Conservation (phyloP, 805 yeast species). For the Candida pseudoglaebosa region DNA sequence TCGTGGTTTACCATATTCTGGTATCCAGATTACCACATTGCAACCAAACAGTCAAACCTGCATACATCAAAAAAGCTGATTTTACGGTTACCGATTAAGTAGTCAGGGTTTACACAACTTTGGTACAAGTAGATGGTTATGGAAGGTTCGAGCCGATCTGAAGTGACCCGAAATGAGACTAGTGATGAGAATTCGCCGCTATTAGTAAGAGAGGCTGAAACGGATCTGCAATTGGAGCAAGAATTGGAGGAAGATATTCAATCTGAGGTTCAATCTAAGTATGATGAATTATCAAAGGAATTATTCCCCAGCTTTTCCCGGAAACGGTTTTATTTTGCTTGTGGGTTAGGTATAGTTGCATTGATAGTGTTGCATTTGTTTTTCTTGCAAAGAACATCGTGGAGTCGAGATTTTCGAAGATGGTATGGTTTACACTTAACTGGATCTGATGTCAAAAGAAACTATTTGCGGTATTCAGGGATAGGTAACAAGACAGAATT, state of each 20-base stretch:
- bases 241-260: constrained; percentile 2
- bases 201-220: background rate
- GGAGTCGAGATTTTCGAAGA: constrained; percentile 75
- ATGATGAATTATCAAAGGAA: constrained; percentile 2
- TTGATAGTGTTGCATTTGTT: constrained; percentile 57
- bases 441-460: constrained; percentile 63
- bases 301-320: constrained; percentile 15
- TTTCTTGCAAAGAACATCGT: constrained; percentile 80
- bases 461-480: constrained; percentile 41
- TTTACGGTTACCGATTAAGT: too few relatives aligned
- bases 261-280: constrained; percentile 2
- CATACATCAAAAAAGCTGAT: background rate
- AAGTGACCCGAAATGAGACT: background rate
- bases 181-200: constrained; percentile 1
- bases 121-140: background rate
- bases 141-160: background rate
- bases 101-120: background rate
- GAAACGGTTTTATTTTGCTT: constrained; percentile 43
- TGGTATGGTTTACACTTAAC: constrained; percentile 65
- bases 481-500: constrained; percentile 17
- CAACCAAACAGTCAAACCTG: background rate
- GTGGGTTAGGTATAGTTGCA: constrained; percentile 47
- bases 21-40: too few relatives aligned
- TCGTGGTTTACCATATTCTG: too few relatives aligned
- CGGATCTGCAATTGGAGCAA: background rate